These are phyloP conservation scores for Plasmodium gaboni DNA, from an alignment of 169 alveolate genomes.

Conservation along the genomic window DNA sequence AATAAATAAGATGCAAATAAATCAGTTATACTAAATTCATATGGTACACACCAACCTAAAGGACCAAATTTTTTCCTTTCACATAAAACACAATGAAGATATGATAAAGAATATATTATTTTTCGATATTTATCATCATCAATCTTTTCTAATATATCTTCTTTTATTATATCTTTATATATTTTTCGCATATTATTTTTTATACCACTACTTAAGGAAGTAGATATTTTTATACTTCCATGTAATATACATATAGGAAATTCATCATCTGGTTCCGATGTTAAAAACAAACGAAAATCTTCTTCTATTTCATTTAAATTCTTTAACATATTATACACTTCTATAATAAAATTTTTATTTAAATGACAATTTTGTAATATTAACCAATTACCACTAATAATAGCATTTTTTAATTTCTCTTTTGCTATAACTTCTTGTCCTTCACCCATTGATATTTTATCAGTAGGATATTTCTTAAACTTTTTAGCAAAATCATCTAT, in stretches of 20 bases:
- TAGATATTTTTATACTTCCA: slow-evolving; percentile 95
- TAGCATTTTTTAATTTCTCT: slow-evolving; percentile 91
- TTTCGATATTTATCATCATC: slow-evolving; percentile 96
- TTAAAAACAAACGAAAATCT: slow-evolving; percentile 93
- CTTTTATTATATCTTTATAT: slow-evolving; percentile 92
- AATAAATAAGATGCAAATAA: slow-evolving; percentile 95
- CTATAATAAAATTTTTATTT: slow-evolving; percentile 93
- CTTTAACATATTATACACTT: slow-evolving; percentile 91
- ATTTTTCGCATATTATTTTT: slow-evolving; percentile 96
- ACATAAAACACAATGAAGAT: slow-evolving; percentile 95
- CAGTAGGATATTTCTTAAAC: slow-evolving; percentile 94
- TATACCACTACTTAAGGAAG: slow-evolving; percentile 96
- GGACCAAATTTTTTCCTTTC: slow-evolving; percentile 97
- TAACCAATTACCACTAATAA: slow-evolving; percentile 96
- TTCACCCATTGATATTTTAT: slow-evolving; percentile 97
- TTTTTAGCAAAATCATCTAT: slow-evolving; percentile 96
- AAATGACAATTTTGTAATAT: slow-evolving; percentile 96
- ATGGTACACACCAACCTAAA: slow-evolving; percentile 98
- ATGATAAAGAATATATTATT: slow-evolving; percentile 93
- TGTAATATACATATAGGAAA: slow-evolving; percentile 97
- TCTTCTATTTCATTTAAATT: slow-evolving; percentile 90
- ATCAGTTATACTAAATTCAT: slow-evolving; percentile 96
- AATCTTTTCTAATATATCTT: slow-evolving; percentile 94
- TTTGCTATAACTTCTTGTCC: slow-evolving; percentile 95
- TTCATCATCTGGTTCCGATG: slow-evolving; percentile 93